Percentiles rank a stretch among this genome's conserved stretches.
These are phyloP conservation scores for Ceratonia siliqua DNA, from an alignment of 306 rosid genomes.

Conservation along the genomic window DNA sequence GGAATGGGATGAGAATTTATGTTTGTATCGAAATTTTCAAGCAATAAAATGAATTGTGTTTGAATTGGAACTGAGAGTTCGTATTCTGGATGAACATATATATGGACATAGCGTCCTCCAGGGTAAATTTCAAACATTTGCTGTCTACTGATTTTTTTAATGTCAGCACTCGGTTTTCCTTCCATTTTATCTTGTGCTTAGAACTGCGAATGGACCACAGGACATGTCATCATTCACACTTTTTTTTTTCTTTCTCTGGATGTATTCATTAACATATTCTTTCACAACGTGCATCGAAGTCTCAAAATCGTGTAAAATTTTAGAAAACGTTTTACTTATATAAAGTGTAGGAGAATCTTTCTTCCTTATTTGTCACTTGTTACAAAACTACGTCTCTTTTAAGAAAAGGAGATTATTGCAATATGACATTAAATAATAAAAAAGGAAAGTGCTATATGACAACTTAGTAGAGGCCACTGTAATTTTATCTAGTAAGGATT, in stretches of 20 bases:
- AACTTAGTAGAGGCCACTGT: neutral
- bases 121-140: neutral
- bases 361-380: neutral
- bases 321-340: neutral
- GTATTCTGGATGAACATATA: too few relatives aligned
- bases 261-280: too few relatives aligned
- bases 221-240: too few relatives aligned
- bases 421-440: neutral
- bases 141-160: neutral
- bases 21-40: slow-evolving; percentile 7
- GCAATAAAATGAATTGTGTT: slow-evolving; percentile 31
- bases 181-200: too few relatives aligned
- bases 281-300: too few relatives aligned
- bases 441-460: neutral
- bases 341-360: neutral
- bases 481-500: neutral
- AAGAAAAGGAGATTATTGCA: neutral
- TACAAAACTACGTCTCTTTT: neutral
- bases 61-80: neutral
- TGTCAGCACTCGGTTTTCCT: too few relatives aligned
- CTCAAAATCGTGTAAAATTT: too few relatives aligned
- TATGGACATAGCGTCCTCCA: neutral
- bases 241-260: too few relatives aligned
- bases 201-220: too few relatives aligned
- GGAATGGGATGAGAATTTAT: slow-evolving; percentile 8